These are phyloP conservation scores for Monilinia aucupariae DNA, from an alignment of 2,329 filamentous ascomycete species.

Conservation along the genomic window DNA sequence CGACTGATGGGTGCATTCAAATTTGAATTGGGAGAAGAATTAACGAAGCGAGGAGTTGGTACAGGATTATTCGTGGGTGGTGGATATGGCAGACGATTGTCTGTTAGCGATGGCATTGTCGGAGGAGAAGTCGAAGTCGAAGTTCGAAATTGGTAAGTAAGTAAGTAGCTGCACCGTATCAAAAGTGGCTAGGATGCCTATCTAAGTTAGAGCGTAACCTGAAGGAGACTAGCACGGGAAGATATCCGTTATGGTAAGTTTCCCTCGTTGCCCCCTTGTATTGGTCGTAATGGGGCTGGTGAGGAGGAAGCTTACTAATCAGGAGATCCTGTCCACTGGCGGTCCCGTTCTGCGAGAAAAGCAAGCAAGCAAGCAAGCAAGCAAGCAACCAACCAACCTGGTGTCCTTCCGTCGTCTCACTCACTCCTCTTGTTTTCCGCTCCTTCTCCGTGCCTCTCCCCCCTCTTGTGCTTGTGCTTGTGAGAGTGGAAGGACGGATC, in stretches of 20 bases:
- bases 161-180: constrained; percentile 11
- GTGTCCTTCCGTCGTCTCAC: neutral
- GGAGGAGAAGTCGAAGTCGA: constrained; percentile 6
- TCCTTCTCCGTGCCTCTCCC: neutral
- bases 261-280: constrained; percentile 5
- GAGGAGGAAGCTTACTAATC: neutral
- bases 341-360: no score
- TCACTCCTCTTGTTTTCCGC: neutral
- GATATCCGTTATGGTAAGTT: constrained; percentile 2
- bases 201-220: neutral
- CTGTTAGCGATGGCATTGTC: constrained; percentile 16
- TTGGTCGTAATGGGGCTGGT: no score
- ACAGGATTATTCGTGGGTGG: neutral
- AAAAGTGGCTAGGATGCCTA: constrained; percentile 14
- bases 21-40: constrained; percentile 3
- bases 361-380: no score
- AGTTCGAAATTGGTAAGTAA: constrained; percentile 11
- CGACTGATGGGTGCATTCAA: constrained; percentile 7
- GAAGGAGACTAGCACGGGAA: neutral
- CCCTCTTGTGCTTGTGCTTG: neutral
- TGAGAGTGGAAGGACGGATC: neutral
- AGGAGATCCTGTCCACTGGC: neutral
- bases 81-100: constrained; percentile 13
- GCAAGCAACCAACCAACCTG: no score
- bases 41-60: neutral